Evolutionary conservation across 192 early-diverging fungal genomes (phyloP).

Genomic region (Pilaira anomala): DNA sequence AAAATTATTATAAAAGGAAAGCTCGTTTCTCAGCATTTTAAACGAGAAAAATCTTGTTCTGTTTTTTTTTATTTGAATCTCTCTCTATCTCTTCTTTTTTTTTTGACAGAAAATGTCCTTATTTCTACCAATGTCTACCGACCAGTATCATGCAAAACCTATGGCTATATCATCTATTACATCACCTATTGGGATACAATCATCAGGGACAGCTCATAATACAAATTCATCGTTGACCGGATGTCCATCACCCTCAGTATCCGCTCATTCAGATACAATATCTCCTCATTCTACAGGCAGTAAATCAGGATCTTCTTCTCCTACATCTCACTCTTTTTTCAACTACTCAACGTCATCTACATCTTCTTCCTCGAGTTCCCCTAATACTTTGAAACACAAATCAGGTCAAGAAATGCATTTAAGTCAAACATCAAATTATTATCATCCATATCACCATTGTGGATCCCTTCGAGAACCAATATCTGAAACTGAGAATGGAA

Average conservation of each 20-base stretch:
- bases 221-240: neutral
- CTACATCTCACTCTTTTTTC: neutral
- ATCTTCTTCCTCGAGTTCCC: neutral
- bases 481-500: too few species aligned
- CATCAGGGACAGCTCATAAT: neutral
- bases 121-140: neutral
- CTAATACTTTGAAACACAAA: neutral
- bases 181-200: slow-evolving; percentile 11
- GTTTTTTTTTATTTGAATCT: neutral
- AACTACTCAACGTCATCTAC: slow-evolving; percentile 2
- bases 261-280: neutral
- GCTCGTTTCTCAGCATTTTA: neutral
- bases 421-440: too few species aligned
- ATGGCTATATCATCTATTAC: slow-evolving; percentile 40
- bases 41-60: neutral
- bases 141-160: slow-evolving; percentile 23
- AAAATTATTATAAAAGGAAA: neutral
- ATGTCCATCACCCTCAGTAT: neutral
- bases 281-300: neutral
- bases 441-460: too few species aligned
- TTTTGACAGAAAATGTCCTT: slow-evolving; percentile 6
- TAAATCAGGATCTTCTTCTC: neutral
- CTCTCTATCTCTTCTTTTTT: neutral
- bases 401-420: neutral
- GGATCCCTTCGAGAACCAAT: too few species aligned